These are phyloP conservation scores for Xylaria intraflava DNA, from an alignment of 495 filamentous ascomycete species.

Conservation along the genomic window DNA sequence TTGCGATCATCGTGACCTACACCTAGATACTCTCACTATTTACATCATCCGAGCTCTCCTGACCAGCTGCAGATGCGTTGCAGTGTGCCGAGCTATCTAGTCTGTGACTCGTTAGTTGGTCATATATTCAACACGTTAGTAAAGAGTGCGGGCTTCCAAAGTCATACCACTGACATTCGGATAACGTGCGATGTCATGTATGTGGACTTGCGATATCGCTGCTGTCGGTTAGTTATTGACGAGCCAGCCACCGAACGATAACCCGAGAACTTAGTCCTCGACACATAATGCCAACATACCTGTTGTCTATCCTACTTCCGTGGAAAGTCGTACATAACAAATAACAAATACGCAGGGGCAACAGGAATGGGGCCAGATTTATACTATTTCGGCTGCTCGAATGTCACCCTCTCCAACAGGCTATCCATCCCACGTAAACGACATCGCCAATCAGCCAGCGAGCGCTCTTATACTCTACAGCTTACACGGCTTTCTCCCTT, in stretches of 20 bases:
- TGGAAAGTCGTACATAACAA: no score
- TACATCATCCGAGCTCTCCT: background rate
- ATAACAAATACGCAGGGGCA: background rate
- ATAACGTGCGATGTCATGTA: no score
- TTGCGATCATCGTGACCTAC: background rate
- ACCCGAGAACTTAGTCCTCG: background rate
- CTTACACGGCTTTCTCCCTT: background rate
- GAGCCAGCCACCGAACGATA: background rate
- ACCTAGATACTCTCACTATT: background rate
- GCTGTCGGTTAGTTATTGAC: background rate
- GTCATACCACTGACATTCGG: no score
- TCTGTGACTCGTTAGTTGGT: background rate
- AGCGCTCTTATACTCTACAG: background rate
- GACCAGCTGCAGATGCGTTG: background rate
- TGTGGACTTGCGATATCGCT: no score
- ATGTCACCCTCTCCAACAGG: background rate
- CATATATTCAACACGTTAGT: background rate
- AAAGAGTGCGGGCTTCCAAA: background rate
- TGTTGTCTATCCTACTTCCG: no score
- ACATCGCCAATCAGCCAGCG: background rate
- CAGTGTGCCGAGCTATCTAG: background rate
- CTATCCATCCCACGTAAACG: background rate
- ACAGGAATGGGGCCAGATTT: background rate
- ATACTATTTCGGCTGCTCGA: conserved; percentile 1
- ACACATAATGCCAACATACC: no score